These are phyloP conservation scores for Abrus pulchellus DNA, from an alignment of 306 rosid genomes.

Conservation along the genomic window DNA sequence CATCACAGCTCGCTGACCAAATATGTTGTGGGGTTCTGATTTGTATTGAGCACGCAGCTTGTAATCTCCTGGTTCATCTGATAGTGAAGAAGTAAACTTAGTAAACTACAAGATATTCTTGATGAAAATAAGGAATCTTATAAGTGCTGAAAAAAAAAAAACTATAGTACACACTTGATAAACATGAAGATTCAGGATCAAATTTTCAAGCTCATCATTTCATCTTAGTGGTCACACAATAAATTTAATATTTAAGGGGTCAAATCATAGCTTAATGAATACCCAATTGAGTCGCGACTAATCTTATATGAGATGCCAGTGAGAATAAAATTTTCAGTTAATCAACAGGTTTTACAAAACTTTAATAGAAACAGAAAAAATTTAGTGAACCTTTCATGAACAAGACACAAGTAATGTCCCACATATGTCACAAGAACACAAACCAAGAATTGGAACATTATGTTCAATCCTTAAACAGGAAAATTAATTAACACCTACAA, in stretches of 20 bases:
- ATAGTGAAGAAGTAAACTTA: conserved; percentile 52
- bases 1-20: conserved; percentile 68
- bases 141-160: background rate
- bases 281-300: conserved; percentile 6
- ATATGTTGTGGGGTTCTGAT: conserved; percentile 66
- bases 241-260: conserved; percentile 26
- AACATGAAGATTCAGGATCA: conserved; percentile 4
- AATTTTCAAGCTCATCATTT: conserved; percentile 1
- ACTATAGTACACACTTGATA: conserved; percentile 16
- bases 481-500: background rate
- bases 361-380: conserved; percentile 17
- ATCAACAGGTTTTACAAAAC: conserved; percentile 16
- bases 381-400: conserved; percentile 19
- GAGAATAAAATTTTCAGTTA: background rate
- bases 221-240: background rate
- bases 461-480: conserved; percentile 18
- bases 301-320: conserved; percentile 35
- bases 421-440: conserved; percentile 19
- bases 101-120: conserved; percentile 38
- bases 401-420: conserved; percentile 31
- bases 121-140: conserved; percentile 33
- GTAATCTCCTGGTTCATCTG: conserved; percentile 61
- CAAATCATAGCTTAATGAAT: conserved; percentile 28
- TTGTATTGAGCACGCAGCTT: conserved; percentile 49
- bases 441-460: conserved; percentile 8